Conservation (phyloP, 176 grass and related monocot species). For the Phyllostachys edulis region DNA sequence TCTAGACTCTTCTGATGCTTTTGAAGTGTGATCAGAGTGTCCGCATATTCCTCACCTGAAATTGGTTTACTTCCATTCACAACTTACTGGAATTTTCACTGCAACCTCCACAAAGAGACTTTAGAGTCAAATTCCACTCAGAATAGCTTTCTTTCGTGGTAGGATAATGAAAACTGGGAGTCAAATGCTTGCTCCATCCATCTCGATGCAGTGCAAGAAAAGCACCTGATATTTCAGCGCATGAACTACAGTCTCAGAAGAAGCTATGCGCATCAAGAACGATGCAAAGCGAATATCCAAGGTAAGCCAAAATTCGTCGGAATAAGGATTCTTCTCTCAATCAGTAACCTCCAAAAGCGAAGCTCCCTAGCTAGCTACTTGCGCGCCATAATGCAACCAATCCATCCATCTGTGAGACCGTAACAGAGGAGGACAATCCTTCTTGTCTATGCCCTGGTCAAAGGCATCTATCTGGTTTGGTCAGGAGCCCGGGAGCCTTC, state of each 20-base stretch:
- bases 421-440: conserved; percentile 5
- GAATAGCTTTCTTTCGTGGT: neutral
- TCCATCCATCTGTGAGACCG: neutral
- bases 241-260: neutral
- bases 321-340: conserved; percentile 31
- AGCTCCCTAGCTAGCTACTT: conserved; percentile 22
- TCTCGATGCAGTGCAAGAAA: neutral
- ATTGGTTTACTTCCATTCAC: conserved; percentile 3
- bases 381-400: conserved; percentile 23
- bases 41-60: conserved; percentile 25
- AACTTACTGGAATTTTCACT: neutral
- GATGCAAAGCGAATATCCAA: conserved; percentile 22
- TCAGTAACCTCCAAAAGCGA: conserved; percentile 40
- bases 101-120: conserved; percentile 11
- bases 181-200: neutral
- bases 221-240: neutral
- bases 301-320: neutral
- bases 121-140: neutral
- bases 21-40: conserved; percentile 44
- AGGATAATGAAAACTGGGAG: conserved; percentile 7
- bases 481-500: neutral
- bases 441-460: conserved; percentile 24
- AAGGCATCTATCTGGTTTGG: conserved; percentile 30
- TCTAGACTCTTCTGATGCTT: neutral
- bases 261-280: neutral